Evolutionary conservation across 2,329 filamentous ascomycete species (phyloP), one percentile per base, ranked within the genome.

Genomic region (Xylaria multiplex): DNA sequence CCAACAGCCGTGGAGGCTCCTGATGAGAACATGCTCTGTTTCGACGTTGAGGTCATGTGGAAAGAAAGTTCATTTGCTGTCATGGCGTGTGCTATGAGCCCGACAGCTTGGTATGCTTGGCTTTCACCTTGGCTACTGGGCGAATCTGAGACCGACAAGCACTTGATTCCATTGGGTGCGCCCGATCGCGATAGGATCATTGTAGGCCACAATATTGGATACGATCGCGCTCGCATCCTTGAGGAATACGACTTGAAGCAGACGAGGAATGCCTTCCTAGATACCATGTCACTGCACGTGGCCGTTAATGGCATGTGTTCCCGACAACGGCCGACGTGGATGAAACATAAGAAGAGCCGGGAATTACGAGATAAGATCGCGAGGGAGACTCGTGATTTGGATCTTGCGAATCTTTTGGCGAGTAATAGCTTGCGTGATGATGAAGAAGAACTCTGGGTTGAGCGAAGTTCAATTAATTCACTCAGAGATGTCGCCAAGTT

Each of bases 221-320:
- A 96, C 77, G 96, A 99, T 76, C 87, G 96, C 27, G 95, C 95
- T 16, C 87, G 96, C 42, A 88, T 97, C 61, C 80, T 90, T 22
- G 96, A 99, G 77, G 96, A 99, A 77, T 99, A 99, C 77, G 86
- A 90, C 73, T 79, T 98, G 46, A 83, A 88, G 61, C 95, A 97
- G 77, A 91, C 93, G 0, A 88, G 89, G 45, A 98, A 93, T 72
- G 91, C 88, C 49, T 99, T 97, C 76, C 80, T 99, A 58, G 96
- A 99, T 77, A 99, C 96, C 35, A 99, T 99, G 96, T 98, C 95
- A 1, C 82, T 99, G 22, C 96, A 99, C 77, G 95, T 97, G 7
- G 96, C 96, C 2, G 95, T 97, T 27, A 99, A 99, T 76, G 96
- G 96, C 68, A 99, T 99, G 96, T 99, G 96, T 79, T 98, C 96